Conservation (phyloP, 352 stramenopile genomes). For the Albugo candida region DNA sequence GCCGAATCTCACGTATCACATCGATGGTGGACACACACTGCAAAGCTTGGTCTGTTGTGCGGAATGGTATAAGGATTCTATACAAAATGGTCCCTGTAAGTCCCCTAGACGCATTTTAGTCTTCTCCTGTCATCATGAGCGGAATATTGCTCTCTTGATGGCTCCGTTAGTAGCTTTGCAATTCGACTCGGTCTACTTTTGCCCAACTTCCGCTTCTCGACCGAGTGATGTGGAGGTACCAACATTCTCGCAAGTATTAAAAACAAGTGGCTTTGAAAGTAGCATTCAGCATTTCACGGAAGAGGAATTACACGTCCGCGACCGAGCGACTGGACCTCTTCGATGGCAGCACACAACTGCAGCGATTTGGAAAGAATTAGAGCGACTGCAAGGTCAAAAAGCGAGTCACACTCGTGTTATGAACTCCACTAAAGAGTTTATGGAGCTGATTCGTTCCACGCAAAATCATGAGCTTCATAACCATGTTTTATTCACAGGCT, state of each 20-base stretch:
- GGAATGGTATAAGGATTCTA: constrained; percentile 40
- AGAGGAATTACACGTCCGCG: constrained; percentile 9
- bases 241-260: constrained; percentile 40
- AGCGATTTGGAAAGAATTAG: not conserved
- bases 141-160: constrained; percentile 42
- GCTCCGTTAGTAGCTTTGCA: constrained; percentile 24
- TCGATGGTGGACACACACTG: constrained; percentile 80
- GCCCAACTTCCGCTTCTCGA: constrained; percentile 32
- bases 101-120: constrained; percentile 22
- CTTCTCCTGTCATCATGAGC: constrained; percentile 73
- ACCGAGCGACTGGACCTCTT: constrained; percentile 22
- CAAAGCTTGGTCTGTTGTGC: constrained; percentile 51
- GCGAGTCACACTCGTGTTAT: too few species aligned
- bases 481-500: constrained; percentile 52
- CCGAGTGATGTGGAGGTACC: constrained; percentile 44
- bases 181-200: constrained; percentile 67
- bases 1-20: constrained; percentile 24
- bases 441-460: too few species aligned
- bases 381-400: too few species aligned
- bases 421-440: not conserved
- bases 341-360: constrained; percentile 14
- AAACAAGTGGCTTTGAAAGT: constrained; percentile 15
- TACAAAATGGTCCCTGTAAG: not conserved
- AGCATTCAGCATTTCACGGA: constrained; percentile 21
- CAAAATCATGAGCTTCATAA: constrained; percentile 9